phyloP scores from a whole-genome alignment of 1,284 basidiomycete genomes.

The Athelia psychrophila region DNA sequence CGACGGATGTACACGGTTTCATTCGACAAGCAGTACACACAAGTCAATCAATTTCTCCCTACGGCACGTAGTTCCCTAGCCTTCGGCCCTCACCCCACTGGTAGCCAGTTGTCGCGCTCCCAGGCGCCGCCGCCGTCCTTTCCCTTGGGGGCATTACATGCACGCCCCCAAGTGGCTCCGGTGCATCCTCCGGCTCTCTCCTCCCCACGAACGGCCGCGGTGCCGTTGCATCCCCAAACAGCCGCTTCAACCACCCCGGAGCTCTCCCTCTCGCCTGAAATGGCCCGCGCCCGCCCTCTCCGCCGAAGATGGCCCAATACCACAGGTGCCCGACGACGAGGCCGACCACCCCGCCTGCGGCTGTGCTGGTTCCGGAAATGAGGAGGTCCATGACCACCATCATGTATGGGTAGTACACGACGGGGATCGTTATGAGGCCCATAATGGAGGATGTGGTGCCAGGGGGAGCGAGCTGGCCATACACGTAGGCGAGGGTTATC shows the following conservation, averaged over 20 bases:
- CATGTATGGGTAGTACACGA: conserved; percentile 74
- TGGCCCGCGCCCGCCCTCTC: neutral
- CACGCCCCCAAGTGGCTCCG: neutral
- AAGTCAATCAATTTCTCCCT: too few species aligned
- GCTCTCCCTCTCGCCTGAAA: neutral
- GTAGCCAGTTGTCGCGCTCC: neutral
- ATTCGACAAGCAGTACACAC: too few species aligned
- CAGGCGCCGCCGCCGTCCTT: neutral
- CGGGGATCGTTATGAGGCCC: conserved; percentile 69
- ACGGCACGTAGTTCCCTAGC: too few species aligned
- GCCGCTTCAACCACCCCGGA: neutral
- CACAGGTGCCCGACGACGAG: conserved; percentile 75
- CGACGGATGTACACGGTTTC: too few species aligned
- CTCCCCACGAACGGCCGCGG: neutral
- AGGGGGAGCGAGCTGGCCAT: conserved; percentile 62
- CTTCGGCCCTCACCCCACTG: neutral
- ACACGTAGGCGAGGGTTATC: conserved; percentile 66
- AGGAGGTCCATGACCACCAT: conserved; percentile 74
- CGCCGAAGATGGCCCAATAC: conserved; percentile 56
- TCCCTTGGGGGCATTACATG: neutral
- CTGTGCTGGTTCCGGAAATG: conserved; percentile 57
- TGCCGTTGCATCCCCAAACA: neutral
- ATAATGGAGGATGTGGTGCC: conserved; percentile 69
- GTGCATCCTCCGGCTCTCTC: neutral
- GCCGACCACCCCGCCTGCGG: conserved; percentile 62